Evolutionary conservation across 495 filamentous ascomycete species (phyloP), one percentile per base, ranked within the genome.

Genomic region (Neurospora sp.): DNA sequence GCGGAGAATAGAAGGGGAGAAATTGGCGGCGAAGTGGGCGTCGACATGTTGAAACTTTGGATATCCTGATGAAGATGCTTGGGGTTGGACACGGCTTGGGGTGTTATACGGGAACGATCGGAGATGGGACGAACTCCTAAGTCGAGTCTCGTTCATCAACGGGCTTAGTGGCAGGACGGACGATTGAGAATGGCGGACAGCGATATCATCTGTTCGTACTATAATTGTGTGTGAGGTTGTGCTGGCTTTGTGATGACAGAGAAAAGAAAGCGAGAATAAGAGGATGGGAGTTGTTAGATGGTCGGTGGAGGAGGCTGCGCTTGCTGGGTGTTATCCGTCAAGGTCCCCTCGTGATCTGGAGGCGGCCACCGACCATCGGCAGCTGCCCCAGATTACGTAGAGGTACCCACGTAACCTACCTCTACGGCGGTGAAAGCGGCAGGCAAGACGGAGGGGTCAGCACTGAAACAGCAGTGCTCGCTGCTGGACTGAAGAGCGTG

Each of bases 11-110:
- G 85, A 65, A 65, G 53, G 53, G 94, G 94, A 77, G 90, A 84
- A 31, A 97, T 88, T 80, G 91, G 90, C 69, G 89, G 89, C 61
- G 89, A 84, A 74, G 87, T 88, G 74, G 83, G 85, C 72, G 87
- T 88, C 87, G 89, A 76, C 78, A 80, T 81, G 10, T 38, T 68
- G 44, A 38, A 18, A 44, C 7, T n/a, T n/a, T 70, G 69, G 5
- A 65, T 35, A 31, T 18, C 6, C 53, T 37, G 53, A 65, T 35
- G 53, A 35, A 3, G 27, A 37, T 6, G 2, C 5, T 61, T 35
- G 27, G 27, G 3, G 53, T 61, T 61, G 14, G 3, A 35, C 53
- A 61, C 22, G 14, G 53, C 53, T 37, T 9, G 9, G 5, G 27
- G 53, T 65, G 27, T 27, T 31, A 35, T 35, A 35, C 16, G 72